Conservation (phyloP, 2,329 filamentous ascomycete genomes). For the Penicillium sp. region DNA sequence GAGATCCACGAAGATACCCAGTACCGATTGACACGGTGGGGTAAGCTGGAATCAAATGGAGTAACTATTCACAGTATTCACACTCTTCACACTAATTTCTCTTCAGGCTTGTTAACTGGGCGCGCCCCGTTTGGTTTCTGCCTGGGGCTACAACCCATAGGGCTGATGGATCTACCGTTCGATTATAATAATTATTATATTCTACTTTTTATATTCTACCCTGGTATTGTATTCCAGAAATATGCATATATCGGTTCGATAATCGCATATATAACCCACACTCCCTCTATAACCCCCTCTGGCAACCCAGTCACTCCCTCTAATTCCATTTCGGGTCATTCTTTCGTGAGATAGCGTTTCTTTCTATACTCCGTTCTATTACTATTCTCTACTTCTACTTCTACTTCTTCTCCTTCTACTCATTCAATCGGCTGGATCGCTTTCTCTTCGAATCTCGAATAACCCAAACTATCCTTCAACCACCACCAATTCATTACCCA, state of each 20-base stretch:
- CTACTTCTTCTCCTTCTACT: not conserved
- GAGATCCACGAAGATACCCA: not conserved
- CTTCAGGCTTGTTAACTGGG: not conserved
- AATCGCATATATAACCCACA: not conserved
- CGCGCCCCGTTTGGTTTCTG: slow-evolving; percentile 6
- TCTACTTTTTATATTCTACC: too few species aligned
- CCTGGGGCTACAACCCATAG: slow-evolving; percentile 6
- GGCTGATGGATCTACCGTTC: slow-evolving; percentile 1
- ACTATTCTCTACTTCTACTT: not conserved
- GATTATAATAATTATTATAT: not conserved
- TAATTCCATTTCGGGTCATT: not conserved
- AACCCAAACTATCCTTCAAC: not conserved
- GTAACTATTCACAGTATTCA: not conserved
- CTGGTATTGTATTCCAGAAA: not conserved
- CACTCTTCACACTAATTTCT: too few species aligned
- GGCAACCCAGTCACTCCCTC: not conserved
- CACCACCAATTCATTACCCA: not conserved
- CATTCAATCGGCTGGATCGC: not conserved
- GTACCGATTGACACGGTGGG: not conserved
- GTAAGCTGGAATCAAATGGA: not conserved
- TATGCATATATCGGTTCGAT: not conserved
- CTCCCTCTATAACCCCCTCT: not conserved
- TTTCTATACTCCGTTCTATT: not conserved
- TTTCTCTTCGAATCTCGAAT: not conserved
- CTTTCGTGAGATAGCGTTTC: not conserved